These are phyloP conservation scores for Trametes sanguinea DNA, from an alignment of 768 basidiomycete species.

Conservation along the genomic window DNA sequence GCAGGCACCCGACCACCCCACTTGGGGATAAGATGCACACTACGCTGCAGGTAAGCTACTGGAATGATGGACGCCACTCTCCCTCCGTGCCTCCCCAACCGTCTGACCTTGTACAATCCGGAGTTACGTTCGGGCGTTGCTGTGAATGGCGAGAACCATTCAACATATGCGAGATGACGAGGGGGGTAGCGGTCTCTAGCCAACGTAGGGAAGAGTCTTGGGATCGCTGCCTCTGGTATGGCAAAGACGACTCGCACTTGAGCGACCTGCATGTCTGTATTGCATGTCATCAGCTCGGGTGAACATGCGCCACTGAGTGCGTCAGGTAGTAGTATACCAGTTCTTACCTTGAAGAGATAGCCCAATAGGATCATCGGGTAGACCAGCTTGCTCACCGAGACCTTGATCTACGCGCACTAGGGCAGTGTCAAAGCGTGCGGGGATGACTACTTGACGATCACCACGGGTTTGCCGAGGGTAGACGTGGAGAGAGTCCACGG, in stretches of 20 bases:
- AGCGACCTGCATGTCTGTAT: no score
- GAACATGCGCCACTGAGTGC: no score
- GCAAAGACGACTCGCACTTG: no score
- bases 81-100: constrained; percentile 2
- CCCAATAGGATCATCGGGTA: no score
- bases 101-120: constrained; percentile 30
- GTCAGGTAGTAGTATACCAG: no score
- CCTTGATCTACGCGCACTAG: constrained; percentile 33
- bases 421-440: constrained; percentile 40
- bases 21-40: constrained; percentile 37
- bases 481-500: constrained; percentile 35
- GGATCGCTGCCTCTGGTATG: neutral
- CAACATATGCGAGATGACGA: neutral
- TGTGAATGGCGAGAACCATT: constrained; percentile 19
- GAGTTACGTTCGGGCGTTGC: constrained; percentile 22
- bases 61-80: constrained; percentile 29
- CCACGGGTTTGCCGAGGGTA: constrained; percentile 25
- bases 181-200: neutral
- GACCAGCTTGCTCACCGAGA: no score
- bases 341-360: neutral
- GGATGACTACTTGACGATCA: constrained; percentile 14
- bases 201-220: neutral
- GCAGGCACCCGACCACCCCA: constrained; percentile 34
- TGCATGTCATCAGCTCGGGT: no score
- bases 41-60: constrained; percentile 25